Evolutionary conservation across 2,329 filamentous ascomycete species (phyloP), one percentile per base, ranked within the genome.

Genomic region (Lecanicillium sp.): DNA sequence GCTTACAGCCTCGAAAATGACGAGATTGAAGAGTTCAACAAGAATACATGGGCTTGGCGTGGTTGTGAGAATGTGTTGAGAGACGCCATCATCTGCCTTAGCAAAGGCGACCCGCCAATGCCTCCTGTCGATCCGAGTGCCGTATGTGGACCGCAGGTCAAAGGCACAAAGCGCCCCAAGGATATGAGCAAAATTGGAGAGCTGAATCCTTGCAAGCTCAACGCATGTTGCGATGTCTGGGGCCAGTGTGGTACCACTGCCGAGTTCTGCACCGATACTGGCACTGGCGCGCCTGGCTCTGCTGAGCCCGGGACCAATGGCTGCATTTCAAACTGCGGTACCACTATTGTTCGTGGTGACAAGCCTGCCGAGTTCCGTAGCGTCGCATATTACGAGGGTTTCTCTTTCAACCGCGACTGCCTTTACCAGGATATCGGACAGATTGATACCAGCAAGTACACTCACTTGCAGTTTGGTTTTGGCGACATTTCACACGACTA

Each of bases 241-340:
- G 65, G 64, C 5, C 49, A 60, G 14, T 69, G 65, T 29, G 64
- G 64, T n/a, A 56, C 54, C 12, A 60, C 57, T 1, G 37, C 42
- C 2, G 60, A 60, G 7, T 66, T 64, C 42, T 69, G 63, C 46
- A 38, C 12, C 12, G 19, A 37, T n/a, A 29, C 40, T n/a, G 22
- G 14, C 13, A 39, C 40, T 3, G 37, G 37, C 10, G 17, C 34
- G 11, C 43, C 40, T 4, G 43, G 43, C 4, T 43, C 43, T 6
- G 25, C 40, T 3, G 22, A 35, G 25, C 25, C 39, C 17, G 31
- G 20, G 9, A 34, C 19, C 25, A 44, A 39, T 13, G 37, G 41
- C 5, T 43, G 41, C 17, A 29, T 40, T 9, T 37, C 37, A 14
- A 43, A 37, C 29, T 43, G 41, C 17, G 41, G 41, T 15, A 40